phyloP scores from a whole-genome alignment of 116 monocot species.

The Posidonia oceanica region DNA sequence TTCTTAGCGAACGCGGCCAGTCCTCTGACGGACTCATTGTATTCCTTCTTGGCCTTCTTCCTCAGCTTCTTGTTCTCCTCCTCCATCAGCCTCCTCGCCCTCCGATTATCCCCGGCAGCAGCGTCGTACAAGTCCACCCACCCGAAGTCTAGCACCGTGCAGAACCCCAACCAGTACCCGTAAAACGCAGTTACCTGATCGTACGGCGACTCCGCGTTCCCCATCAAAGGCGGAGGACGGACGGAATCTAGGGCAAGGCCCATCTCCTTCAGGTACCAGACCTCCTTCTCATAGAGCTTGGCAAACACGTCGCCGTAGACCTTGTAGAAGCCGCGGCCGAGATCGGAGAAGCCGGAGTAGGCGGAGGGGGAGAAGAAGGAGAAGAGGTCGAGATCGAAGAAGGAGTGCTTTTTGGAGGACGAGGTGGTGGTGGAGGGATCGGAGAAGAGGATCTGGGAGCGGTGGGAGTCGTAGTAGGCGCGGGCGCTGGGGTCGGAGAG shows the following conservation, averaged over 20 bases:
- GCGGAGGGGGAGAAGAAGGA: constrained; percentile 65
- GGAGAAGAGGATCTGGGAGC: constrained; percentile 95
- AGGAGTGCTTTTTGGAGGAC: constrained; percentile 13
- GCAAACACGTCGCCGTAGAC: constrained; percentile 76
- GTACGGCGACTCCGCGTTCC: constrained; percentile 68
- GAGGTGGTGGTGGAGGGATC: constrained; percentile 3
- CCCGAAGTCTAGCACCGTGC: constrained; percentile 63
- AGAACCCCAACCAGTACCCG: constrained; percentile 69
- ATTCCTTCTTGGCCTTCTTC: constrained; percentile 72
- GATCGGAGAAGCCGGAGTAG: constrained; percentile 67
- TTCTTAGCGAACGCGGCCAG: constrained; percentile 88
- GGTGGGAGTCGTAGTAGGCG: constrained; percentile 86
- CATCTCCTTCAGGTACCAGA: constrained; percentile 38
- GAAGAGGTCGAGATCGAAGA: constrained; percentile 53
- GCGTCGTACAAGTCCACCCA: constrained; percentile 80
- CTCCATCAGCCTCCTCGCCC: constrained; percentile 68
- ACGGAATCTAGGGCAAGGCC: constrained; percentile 10
- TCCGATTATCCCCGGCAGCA: constrained; percentile 39
- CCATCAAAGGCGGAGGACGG: constrained; percentile 54
- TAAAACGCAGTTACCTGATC: constrained; percentile 73
- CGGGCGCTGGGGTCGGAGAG: constrained; percentile 86
- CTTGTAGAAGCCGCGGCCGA: constrained; percentile 80
- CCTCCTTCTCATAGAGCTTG: constrained; percentile 56
- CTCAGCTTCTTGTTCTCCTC: constrained; percentile 84
- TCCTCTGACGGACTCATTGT: constrained; percentile 64